Base-by-base conservation (phyloP, 306 rosid species). In the Inga laurina region DNA sequence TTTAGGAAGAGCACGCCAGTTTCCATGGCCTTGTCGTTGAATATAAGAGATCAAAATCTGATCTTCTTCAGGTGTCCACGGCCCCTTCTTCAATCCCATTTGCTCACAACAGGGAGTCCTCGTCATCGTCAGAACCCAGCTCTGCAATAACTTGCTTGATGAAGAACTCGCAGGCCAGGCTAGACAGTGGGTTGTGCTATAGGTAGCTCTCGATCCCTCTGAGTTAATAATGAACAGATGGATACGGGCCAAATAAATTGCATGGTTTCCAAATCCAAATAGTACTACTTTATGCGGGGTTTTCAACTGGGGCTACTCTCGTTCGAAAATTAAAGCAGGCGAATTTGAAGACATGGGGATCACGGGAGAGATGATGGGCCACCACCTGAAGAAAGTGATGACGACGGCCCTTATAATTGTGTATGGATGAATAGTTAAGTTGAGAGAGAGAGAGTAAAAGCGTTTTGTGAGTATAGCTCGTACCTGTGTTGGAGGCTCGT, bases 1-100 rank as follows among this genome's bases (percentile, higher is more conserved):
- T 79, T 91, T 96, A 2, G 99, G 99, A 65, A 96, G 99, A 10
- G 99, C 99, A 62, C 99, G 93, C 99, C 99, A 96, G 75, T 96
- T 96, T 51, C 83, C 90, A 87, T 96, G 99, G 59, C 98, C 98
- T 37, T 89, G 79, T 3, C 39, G 49, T 22, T 91, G 84, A 68
- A 96, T 83, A 74, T 79, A 89, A 71, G 94, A 88, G 39, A 82
- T 79, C 80, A 96, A 85, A 35, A 94, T 83, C 12, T 88, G 90
- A 80, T 96, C 98, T 92, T 94, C 99, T 82, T 94, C 97, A 45
- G 88, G 46, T 46, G 94, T 90, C 99, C 99, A 96, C 0, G 99
- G 97, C 44, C 99, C 99, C 82, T 89, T 96, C 90, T 91, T 96
- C 86, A 94, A 32, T 41, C 99, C 99, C 93, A 89, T 90, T 54